phyloP scores from a whole-genome alignment of 495 filamentous ascomycete species.

The Sordaria brevicollis region DNA sequence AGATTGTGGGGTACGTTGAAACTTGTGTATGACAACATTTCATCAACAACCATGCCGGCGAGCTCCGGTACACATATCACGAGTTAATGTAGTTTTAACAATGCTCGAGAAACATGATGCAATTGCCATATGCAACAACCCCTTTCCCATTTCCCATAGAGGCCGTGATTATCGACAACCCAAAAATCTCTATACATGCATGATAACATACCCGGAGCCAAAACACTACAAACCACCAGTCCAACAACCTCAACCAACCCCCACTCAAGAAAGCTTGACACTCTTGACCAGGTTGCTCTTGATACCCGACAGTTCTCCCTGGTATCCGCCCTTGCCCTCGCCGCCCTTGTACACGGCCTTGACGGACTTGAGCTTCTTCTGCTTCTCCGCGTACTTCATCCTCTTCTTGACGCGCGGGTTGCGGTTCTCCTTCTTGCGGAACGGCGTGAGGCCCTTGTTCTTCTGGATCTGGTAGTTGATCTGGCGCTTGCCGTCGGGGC shows the following conservation, averaged over 20 bases:
- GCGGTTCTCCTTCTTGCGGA: conserved; percentile 81
- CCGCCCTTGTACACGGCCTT: conserved; percentile 81
- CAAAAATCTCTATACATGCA: background rate
- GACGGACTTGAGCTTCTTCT: conserved; percentile 84
- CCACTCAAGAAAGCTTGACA: conserved; percentile 56
- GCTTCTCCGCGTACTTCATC: conserved; percentile 83
- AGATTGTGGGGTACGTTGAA: background rate
- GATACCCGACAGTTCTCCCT: conserved; percentile 89
- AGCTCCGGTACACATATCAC: background rate
- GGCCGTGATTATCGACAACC: background rate
- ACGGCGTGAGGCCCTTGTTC: conserved; percentile 88
- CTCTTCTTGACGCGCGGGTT: conserved; percentile 98
- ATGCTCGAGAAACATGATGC: background rate
- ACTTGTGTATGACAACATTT: background rate
- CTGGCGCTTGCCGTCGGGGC: conserved; percentile 71
- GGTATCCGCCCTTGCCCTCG: conserved; percentile 78
- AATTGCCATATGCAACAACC: background rate
- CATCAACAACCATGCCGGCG: background rate
- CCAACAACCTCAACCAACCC: background rate
- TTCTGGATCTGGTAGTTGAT: conserved; percentile 90
- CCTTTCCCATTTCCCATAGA: background rate
- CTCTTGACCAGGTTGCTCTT: conserved; percentile 89
- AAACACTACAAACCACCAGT: background rate
- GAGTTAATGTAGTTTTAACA: background rate
- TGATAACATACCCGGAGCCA: background rate